These are phyloP conservation scores for Candolleomyces aberdarensis DNA, from an alignment of 768 basidiomycete species.

Conservation along the genomic window DNA sequence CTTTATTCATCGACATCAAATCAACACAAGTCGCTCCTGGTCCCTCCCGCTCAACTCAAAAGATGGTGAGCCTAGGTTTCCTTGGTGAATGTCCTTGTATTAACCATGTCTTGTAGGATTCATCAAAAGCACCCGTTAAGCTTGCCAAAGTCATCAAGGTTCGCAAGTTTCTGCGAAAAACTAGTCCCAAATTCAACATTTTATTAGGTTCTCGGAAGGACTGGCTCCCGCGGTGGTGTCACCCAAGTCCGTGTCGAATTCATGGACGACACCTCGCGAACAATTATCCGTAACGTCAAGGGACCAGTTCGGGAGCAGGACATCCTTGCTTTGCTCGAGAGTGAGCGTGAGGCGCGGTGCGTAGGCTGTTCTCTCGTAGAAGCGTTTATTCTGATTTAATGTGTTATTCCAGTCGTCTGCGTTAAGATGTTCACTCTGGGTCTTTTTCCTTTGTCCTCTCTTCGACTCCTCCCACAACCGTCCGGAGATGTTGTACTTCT, in stretches of 20 bases:
- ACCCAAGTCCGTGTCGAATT: constrained; percentile 99
- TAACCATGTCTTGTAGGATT: constrained; percentile 50
- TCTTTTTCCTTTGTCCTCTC: background rate
- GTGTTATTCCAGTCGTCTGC: constrained; percentile 30
- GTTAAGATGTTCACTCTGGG: constrained; percentile 21
- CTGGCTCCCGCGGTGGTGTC: constrained; percentile 98
- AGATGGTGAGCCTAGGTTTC: constrained; percentile 30
- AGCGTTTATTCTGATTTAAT: background rate
- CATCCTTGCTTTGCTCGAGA: constrained; percentile 94
- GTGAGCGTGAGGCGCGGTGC: constrained; percentile 98
- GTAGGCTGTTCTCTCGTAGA: constrained; percentile 27
- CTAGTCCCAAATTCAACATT: constrained; percentile 9
- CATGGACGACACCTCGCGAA: constrained; percentile 94
- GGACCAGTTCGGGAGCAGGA: constrained; percentile 96
- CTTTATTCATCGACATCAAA: constrained; percentile 25
- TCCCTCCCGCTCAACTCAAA: constrained; percentile 18
- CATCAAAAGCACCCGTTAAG: constrained; percentile 91
- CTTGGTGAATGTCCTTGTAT: background rate
- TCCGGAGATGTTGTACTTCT: constrained; percentile 8
- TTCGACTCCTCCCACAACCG: constrained; percentile 3
- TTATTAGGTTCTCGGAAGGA: constrained; percentile 89
- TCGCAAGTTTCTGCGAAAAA: constrained; percentile 6
- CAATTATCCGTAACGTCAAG: constrained; percentile 99
- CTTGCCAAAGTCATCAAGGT: constrained; percentile 98
- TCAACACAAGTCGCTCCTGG: constrained; percentile 27